Base-by-base conservation (phyloP, 1,284 basidiomycete species). In the Phellopilus nigrolimitatus region DNA sequence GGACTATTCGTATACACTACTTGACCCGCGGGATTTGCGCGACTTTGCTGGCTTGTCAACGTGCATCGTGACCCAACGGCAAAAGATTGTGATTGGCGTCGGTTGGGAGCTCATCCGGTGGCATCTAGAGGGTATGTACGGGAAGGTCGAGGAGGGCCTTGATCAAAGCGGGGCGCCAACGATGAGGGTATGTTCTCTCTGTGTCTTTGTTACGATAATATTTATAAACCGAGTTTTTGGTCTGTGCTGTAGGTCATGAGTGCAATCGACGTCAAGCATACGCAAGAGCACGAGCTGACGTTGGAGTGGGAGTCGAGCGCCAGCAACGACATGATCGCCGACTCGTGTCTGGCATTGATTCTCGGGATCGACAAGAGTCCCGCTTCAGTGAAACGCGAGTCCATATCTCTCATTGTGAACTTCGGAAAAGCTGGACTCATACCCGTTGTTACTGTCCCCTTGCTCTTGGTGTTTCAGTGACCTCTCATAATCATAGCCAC, bases 81-180 rank as follows among this genome's bases (percentile, higher is more conserved):
- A 97, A 67, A 86, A 77, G 48, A 74, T 98, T 48, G 76, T 81
- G 1, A 75, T 99, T 2, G 84, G 86, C 15, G 94, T 98, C 0
- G 82, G 92, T 41, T 97, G 91, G 92, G 83, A 90, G 12, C 79
- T 98, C 45, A 86, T 97, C 4, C 75, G 85, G 53, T 99, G 95
- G 95, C 94, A 98, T 70, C 67, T 99, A 46, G 92, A 97, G 66
- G 95, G 95, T 10, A 98, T 99, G 95, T 99, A 91, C 64, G 95
- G 95, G 8, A 80, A 75, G 47, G 79, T 98, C 0, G 88, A 93
- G 56, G 91, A 95, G 53, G 92, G 92, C 0, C 47, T 82, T 7
- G 93, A 95, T 66, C 80, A 80, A 44, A 83, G 89, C 50, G 89
- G 86, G 0, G 70, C 83, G 37, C 76, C 78, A 27, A 88, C 84